Percentiles rank a stretch among this genome's conserved stretches.
Evolutionary conservation across 805 yeast species (phyloP).

Genomic region (Peterozyma xylosa): DNA sequence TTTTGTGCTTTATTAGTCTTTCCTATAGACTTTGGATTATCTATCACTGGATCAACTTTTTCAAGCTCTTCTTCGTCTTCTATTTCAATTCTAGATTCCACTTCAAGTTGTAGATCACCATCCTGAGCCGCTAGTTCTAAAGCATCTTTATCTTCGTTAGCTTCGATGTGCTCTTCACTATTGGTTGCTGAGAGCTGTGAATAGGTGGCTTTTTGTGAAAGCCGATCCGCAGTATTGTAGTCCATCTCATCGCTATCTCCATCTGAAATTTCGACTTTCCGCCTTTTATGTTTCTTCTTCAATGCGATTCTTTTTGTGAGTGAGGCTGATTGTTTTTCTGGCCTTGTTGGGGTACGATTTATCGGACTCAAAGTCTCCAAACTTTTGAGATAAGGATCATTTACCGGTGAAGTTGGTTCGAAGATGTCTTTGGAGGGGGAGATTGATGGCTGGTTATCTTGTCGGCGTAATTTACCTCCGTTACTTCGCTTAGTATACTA

Average conservation of each 20-base stretch:
- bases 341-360: constrained; percentile 6
- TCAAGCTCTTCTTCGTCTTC: constrained; percentile 5
- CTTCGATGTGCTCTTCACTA: background rate
- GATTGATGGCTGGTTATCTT: background rate
- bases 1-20: constrained; percentile 9
- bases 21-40: constrained; percentile 12
- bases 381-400: constrained; percentile 4
- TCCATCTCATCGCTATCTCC: constrained; percentile 10
- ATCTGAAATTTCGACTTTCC: constrained; percentile 1
- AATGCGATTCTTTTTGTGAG: constrained; percentile 28
- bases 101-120: constrained; percentile 4
- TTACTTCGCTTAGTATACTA: too few species aligned
- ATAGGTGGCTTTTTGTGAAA: constrained; percentile 3
- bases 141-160: background rate
- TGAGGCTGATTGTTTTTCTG: constrained; percentile 10
- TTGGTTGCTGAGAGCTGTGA: background rate
- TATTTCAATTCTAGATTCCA: constrained; percentile 5
- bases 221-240: constrained; percentile 7
- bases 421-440: constrained; percentile 3
- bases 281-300: constrained; percentile 12
- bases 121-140: background rate
- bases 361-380: constrained; percentile 11
- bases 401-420: constrained; percentile 6
- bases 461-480: too few species aligned
- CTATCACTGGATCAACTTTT: constrained; percentile 5